These are phyloP conservation scores for Grigorovia yakushimaensis DNA, from an alignment of 805 yeast genomes.

Conservation along the genomic window DNA sequence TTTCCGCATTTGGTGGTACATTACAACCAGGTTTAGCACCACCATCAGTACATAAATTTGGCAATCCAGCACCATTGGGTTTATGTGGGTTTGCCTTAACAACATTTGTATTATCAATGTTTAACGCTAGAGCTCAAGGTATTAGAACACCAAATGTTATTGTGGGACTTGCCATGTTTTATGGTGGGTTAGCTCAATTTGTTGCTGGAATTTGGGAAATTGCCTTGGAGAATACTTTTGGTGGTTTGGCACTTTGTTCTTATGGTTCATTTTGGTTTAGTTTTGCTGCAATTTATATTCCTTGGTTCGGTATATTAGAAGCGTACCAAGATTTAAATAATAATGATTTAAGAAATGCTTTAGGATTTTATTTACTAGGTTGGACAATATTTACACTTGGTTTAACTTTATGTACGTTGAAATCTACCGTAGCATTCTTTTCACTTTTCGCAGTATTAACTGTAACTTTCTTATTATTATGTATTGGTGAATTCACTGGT, in stretches of 20 bases:
- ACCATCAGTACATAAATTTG: conserved; percentile 50
- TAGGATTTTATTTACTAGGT: conserved; percentile 50
- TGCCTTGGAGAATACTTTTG: conserved; percentile 55
- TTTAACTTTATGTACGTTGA: conserved; percentile 43
- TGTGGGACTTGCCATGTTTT: conserved; percentile 48
- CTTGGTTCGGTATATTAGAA: conserved; percentile 47
- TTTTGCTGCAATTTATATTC: conserved; percentile 48
- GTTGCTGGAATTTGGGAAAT: conserved; percentile 61
- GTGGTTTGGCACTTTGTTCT: conserved; percentile 52
- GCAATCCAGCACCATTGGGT: conserved; percentile 60
- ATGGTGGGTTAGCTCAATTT: conserved; percentile 53
- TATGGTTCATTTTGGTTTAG: conserved; percentile 67
- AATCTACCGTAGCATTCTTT: conserved; percentile 59
- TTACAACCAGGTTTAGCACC: conserved; percentile 58
- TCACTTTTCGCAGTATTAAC: conserved; percentile 43
- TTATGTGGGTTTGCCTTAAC: conserved; percentile 52
- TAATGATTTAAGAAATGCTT: conserved; percentile 36
- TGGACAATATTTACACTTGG: conserved; percentile 57
- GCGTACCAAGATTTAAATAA: conserved; percentile 37
- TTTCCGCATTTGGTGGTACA: conserved; percentile 73
- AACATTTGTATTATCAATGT: conserved; percentile 49
- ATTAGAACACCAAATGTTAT: conserved; percentile 43
- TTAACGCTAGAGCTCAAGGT: conserved; percentile 46
- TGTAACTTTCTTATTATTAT: conserved; percentile 46
- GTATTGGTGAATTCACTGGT: conserved; percentile 42